These are phyloP conservation scores for Botrytis fabae DNA, from an alignment of 2,329 filamentous ascomycete species.

Conservation along the genomic window DNA sequence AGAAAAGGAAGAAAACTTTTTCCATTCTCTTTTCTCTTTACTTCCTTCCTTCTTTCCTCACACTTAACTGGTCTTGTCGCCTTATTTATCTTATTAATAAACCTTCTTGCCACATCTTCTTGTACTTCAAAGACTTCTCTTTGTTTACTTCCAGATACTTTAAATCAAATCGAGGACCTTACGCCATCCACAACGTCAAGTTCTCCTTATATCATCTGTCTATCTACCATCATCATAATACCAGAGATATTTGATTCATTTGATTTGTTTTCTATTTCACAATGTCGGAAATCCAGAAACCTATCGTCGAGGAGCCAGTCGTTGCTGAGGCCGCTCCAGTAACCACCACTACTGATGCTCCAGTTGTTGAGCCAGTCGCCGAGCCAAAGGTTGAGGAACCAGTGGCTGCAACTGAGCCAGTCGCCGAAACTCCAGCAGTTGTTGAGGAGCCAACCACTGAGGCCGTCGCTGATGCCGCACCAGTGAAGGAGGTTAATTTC, in stretches of 20 bases:
- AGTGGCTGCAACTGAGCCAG: constrained; percentile 36
- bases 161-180: constrained; percentile 20
- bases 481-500: constrained; percentile 51
- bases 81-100: constrained; percentile 15
- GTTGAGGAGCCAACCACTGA: constrained; percentile 37
- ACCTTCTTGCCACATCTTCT: constrained; percentile 14
- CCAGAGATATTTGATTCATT: constrained; percentile 18
- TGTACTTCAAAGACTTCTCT: constrained; percentile 4
- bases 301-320: constrained; percentile 52
- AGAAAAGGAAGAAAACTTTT: constrained; percentile 22
- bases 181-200: constrained; percentile 31
- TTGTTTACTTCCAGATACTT: constrained; percentile 11
- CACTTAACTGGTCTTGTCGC: not conserved
- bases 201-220: constrained; percentile 29
- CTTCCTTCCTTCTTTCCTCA: constrained; percentile 13
- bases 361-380: constrained; percentile 50
- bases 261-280: constrained; percentile 33
- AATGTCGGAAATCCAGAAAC: constrained; percentile 70
- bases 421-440: constrained; percentile 45
- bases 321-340: constrained; percentile 38
- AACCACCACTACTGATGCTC: constrained; percentile 27
- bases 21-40: not conserved
- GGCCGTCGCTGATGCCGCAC: constrained; percentile 57
- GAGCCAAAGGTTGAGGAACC: constrained; percentile 43
- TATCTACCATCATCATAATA: constrained; percentile 27